These are phyloP conservation scores for Fusarium penzigii DNA, from an alignment of 2,329 filamentous ascomycete species.

Conservation along the genomic window DNA sequence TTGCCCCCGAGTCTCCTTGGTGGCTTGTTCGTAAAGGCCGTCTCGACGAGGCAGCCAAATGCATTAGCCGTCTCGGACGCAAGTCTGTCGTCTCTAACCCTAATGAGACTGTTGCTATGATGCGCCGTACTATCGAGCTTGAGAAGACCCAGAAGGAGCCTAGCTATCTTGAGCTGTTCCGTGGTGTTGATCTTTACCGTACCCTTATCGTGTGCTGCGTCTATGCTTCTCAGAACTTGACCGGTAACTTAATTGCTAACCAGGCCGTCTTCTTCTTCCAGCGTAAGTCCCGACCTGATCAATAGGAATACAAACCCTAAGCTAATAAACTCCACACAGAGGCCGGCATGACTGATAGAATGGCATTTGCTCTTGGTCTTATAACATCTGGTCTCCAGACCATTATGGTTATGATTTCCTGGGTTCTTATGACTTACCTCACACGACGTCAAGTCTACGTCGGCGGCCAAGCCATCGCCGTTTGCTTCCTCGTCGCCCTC, in stretches of 20 bases:
- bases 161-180: conserved; percentile 52
- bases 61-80: conserved; percentile 49
- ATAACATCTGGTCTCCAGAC: conserved; percentile 65
- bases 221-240: conserved; percentile 60
- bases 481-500: conserved; percentile 54
- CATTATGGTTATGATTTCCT: conserved; percentile 66
- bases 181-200: conserved; percentile 54
- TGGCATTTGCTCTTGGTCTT: conserved; percentile 62
- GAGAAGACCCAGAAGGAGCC: conserved; percentile 47
- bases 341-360: conserved; percentile 57
- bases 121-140: conserved; percentile 56
- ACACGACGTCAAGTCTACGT: conserved; percentile 66
- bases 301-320: neutral
- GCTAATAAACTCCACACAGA: conserved; percentile 44
- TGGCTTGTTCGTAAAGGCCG: conserved; percentile 54
- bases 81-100: conserved; percentile 16
- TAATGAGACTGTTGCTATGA: conserved; percentile 53
- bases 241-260: conserved; percentile 62
- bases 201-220: conserved; percentile 58
- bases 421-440: conserved; percentile 65
- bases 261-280: conserved; percentile 62
- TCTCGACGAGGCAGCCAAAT: conserved; percentile 42
- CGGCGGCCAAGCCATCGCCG: conserved; percentile 58
- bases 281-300: conserved; percentile 27
- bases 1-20: conserved; percentile 55